Evolutionary conservation across 2,329 filamentous ascomycete genomes (phyloP), one percentile per base, ranked within the genome.

Genomic region (Coleophoma cylindrospora): DNA sequence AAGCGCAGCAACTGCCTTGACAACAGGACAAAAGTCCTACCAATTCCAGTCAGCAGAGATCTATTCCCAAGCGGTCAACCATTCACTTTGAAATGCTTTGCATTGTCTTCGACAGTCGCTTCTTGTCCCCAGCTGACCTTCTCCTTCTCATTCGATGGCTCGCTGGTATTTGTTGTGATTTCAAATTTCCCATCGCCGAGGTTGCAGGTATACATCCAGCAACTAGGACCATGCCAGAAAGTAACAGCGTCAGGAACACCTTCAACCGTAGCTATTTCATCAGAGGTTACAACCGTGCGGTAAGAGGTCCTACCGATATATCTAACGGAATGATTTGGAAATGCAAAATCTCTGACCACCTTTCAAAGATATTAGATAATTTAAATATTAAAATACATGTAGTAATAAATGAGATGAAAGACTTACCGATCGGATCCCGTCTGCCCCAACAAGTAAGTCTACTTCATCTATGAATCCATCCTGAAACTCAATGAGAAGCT

Each of bases 291-390:
- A 5, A 45, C 27, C 8, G 32, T 45, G 27, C 22, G 43, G 14
- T 45, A 34, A 33, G 22, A 9, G 17, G 43, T 45, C 14, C 43
- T 34, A 7, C 43, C 43, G n/a, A 21, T 45, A 34, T 45, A 45
- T 9, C 43, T 36, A n/a, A 45, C 34, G 15, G 4, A 13, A 45
- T 45, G 43, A 36, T 15, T 22, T 17, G 43, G 43, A 32, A 45
- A 45, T 17, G 43, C 43, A 22, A 45, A 45, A 6, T 45, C 34
- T 45, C 43, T 45, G 43, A 45, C 43, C n/a, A 33, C 43, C 43
- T 45, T 43, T 11, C 3, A 14, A 21, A 33, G 12, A 45, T 45
- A n/a, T 45, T n/a, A 33, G 10, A 21, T 9, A 15, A 3, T 34
- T 10, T 21, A 3, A 4, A 17, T 21, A 19, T 14, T 19, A 4